Percentiles rank a stretch among this genome's conserved stretches.
These are phyloP conservation scores for Thielaviopsis ethacetica DNA, from an alignment of 2,329 filamentous ascomycete species.

Conservation along the genomic window DNA sequence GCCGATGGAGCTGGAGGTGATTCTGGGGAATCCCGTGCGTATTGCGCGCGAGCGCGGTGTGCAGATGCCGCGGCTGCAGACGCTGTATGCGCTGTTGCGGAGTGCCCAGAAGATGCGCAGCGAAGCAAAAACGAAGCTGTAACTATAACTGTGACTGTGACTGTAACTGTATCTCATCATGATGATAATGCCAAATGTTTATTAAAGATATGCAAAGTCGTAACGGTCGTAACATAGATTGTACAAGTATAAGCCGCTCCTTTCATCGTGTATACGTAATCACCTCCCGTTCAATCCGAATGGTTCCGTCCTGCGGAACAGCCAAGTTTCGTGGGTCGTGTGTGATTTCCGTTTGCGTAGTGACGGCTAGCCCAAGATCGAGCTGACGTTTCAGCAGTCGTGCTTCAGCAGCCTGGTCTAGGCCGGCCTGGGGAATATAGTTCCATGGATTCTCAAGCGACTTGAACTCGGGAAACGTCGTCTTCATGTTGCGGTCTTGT, in stretches of 20 bases:
- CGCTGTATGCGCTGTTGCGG: conserved; percentile 46
- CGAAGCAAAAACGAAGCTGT: conserved; percentile 5
- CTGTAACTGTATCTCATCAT: neutral
- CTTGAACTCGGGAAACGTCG: neutral
- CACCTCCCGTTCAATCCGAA: conserved; percentile 2
- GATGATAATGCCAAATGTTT: neutral
- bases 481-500: neutral
- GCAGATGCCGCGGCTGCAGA: conserved; percentile 51
- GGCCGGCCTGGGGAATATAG: neutral
- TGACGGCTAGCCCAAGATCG: conserved; percentile 3
- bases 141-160: neutral
- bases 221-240: neutral
- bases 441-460: neutral
- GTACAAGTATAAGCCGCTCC: neutral
- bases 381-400: conserved; percentile 4
- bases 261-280: neutral
- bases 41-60: conserved; percentile 46
- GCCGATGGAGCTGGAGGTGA: conserved; percentile 55
- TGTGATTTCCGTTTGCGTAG: conserved; percentile 1
- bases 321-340: neutral
- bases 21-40: conserved; percentile 52
- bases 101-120: conserved; percentile 42
- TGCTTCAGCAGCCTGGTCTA: neutral
- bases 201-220: no score
- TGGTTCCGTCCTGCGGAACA: conserved; percentile 4